These are phyloP conservation scores for Arabis hirsuta DNA, from an alignment of 345 rosid genomes.

Conservation along the genomic window DNA sequence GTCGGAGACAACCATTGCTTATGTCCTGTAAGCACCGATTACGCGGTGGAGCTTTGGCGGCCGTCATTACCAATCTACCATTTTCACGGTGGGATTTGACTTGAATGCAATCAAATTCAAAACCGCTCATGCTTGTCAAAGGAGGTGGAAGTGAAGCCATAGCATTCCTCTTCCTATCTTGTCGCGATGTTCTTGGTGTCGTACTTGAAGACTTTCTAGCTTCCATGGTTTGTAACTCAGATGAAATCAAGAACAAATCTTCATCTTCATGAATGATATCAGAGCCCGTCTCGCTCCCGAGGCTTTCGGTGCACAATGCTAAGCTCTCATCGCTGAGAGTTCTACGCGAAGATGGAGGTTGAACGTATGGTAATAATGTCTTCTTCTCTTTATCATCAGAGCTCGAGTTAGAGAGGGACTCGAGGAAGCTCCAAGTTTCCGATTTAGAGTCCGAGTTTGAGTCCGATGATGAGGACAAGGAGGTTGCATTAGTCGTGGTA, in stretches of 20 bases:
- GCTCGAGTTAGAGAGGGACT: constrained; percentile 42
- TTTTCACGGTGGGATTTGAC: constrained; percentile 70
- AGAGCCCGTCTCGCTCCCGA: constrained; percentile 84
- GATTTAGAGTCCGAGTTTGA: constrained; percentile 41
- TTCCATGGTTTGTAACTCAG: constrained; percentile 44
- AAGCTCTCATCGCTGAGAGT: constrained; percentile 71
- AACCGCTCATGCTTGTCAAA: constrained; percentile 68
- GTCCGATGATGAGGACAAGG: constrained; percentile 38
- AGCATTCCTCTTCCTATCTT: constrained; percentile 40
- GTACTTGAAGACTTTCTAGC: constrained; percentile 34
- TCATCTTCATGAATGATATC: constrained; percentile 45
- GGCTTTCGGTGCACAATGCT: constrained; percentile 80
- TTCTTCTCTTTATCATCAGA: constrained; percentile 36
- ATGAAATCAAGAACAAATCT: constrained; percentile 46
- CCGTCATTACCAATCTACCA: constrained; percentile 69
- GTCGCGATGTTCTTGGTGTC: constrained; percentile 25
- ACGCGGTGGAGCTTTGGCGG: constrained; percentile 45
- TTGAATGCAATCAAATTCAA: constrained; percentile 51
- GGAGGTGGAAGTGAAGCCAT: constrained; percentile 75
- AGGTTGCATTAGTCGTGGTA: constrained; percentile 36
- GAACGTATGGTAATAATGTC: constrained; percentile 45
- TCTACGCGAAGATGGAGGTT: constrained; percentile 48
- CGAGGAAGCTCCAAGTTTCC: constrained; percentile 62
- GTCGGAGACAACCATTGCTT: constrained; percentile 76
- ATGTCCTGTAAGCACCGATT: constrained; percentile 58